Conservation (phyloP, 306 rosid genomes). For the Gleditsia sinensis region DNA sequence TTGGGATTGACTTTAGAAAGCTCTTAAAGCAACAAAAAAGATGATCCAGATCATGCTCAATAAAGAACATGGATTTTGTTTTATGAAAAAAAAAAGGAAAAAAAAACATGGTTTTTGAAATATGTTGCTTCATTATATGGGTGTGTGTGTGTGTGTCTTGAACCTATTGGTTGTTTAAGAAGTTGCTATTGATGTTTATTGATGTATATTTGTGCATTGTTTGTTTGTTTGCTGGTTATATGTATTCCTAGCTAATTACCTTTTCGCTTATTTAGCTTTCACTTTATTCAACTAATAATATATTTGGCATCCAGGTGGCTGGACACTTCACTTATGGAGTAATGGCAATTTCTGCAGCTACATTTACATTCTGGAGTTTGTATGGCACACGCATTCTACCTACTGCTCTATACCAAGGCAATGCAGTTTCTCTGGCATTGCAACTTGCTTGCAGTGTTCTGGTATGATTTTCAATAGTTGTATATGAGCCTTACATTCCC, state of each 20-base stretch:
- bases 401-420: slow-evolving; percentile 68
- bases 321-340: slow-evolving; percentile 98
- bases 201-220: not conserved
- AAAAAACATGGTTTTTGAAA: too few relatives aligned
- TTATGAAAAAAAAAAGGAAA: too few relatives aligned
- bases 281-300: not conserved
- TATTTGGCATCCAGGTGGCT: slow-evolving; percentile 69
- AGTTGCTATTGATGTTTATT: not conserved
- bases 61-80: not conserved
- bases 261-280: slow-evolving; percentile 22
- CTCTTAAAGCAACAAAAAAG: not conserved
- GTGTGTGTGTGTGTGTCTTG: not conserved
- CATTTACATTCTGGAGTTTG: slow-evolving; percentile 83
- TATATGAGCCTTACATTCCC: slow-evolving; percentile 2
- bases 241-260: not conserved
- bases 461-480: slow-evolving; percentile 55
- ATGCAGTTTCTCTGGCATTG: slow-evolving; percentile 83
- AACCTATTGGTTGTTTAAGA: not conserved
- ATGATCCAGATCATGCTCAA: not conserved
- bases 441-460: slow-evolving; percentile 98
- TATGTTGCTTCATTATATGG: too few relatives aligned
- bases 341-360: slow-evolving; percentile 84
- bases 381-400: slow-evolving; percentile 73
- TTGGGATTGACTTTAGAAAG: too few relatives aligned
- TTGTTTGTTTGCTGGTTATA: not conserved